Conservation (phyloP, 225 moss, liverwort and hornwort genomes). For the Asterella californica region DNA sequence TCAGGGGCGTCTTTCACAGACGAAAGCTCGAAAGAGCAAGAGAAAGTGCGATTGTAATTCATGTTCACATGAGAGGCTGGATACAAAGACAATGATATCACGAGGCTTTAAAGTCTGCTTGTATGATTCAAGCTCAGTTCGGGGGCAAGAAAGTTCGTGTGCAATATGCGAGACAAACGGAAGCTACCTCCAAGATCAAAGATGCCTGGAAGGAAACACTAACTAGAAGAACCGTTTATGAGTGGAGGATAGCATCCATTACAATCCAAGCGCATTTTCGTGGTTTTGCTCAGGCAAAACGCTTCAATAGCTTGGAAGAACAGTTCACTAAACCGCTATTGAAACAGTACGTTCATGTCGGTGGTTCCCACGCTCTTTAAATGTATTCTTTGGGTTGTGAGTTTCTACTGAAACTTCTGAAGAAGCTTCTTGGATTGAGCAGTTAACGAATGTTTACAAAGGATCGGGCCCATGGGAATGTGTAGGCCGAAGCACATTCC, state of each 20-base stretch:
- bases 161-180: not conserved
- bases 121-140: constrained; percentile 17
- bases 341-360: too few species aligned
- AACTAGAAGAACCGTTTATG: constrained; percentile 2
- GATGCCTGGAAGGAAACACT: constrained; percentile 22
- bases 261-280: constrained; percentile 47
- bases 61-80: constrained; percentile 35
- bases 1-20: constrained; percentile 8
- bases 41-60: constrained; percentile 28
- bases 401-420: too few species aligned
- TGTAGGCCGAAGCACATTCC: too few species aligned
- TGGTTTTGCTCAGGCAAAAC: constrained; percentile 34
- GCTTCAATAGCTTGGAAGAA: constrained; percentile 5
- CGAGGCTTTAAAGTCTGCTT: not conserved
- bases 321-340: too few species aligned
- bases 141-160: not conserved
- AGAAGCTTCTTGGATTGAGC: too few species aligned
- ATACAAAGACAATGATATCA: constrained; percentile 30
- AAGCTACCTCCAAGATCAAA: constrained; percentile 21
- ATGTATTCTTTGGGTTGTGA: too few species aligned
- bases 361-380: too few species aligned
- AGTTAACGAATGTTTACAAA: too few species aligned
- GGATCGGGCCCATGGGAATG: too few species aligned
- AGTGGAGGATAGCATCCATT: constrained; percentile 9
- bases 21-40: constrained; percentile 1